These are phyloP conservation scores for Microascus cirrosus DNA, from an alignment of 2,329 filamentous ascomycete species.

Conservation along the genomic window DNA sequence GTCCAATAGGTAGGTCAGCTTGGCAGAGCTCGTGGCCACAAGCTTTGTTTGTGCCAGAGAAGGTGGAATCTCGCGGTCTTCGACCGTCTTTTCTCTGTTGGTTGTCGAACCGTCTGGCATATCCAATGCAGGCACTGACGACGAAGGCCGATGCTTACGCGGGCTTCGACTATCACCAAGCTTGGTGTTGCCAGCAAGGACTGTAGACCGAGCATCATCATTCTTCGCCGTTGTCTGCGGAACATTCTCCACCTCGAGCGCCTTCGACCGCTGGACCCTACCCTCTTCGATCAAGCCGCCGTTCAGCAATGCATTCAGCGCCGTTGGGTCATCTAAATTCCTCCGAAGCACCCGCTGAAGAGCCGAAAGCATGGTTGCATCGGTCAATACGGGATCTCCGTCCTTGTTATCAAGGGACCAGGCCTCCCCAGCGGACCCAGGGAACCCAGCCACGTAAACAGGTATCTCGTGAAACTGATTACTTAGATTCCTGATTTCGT, in stretches of 20 bases:
- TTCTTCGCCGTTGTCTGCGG: background rate
- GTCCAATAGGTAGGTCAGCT: slow-evolving; percentile 76
- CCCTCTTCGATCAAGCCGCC: slow-evolving; percentile 31
- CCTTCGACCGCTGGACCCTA: background rate
- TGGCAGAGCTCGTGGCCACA: slow-evolving; percentile 74
- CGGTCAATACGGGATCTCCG: slow-evolving; percentile 37
- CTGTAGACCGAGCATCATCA: background rate
- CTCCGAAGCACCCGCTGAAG: slow-evolving; percentile 42
- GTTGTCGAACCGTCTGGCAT: background rate
- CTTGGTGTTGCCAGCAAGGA: slow-evolving; percentile 1
- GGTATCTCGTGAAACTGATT: slow-evolving; percentile 68
- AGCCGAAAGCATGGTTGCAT: slow-evolving; percentile 35
- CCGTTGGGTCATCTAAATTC: slow-evolving; percentile 27
- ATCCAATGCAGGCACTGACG: background rate
- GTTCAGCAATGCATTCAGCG: slow-evolving; percentile 35
- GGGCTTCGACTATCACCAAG: slow-evolving; percentile 8
- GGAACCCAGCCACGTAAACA: slow-evolving; percentile 58
- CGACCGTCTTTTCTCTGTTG: slow-evolving; percentile 4
- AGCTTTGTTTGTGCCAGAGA: slow-evolving; percentile 50
- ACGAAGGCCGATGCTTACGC: background rate
- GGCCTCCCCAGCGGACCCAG: slow-evolving; percentile 41
- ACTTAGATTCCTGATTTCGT: slow-evolving; percentile 53
- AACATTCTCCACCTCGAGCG: background rate
- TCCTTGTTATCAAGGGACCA: slow-evolving; percentile 55
- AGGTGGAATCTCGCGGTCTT: slow-evolving; percentile 21